These are phyloP conservation scores for Mycena indigotica DNA, from an alignment of 768 basidiomycete species.

Conservation along the genomic window DNA sequence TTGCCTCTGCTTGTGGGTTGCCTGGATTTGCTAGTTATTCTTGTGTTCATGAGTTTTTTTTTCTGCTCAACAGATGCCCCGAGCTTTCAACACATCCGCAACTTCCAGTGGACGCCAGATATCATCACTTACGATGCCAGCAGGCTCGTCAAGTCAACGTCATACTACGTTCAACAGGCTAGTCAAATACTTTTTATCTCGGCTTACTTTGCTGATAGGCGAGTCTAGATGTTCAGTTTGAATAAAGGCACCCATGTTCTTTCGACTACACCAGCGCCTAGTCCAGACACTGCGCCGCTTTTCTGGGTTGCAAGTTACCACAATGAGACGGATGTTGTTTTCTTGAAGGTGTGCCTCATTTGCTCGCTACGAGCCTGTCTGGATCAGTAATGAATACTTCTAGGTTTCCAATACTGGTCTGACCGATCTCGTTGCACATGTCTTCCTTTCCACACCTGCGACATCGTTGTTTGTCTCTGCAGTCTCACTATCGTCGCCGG, in stretches of 20 bases:
- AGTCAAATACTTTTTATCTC: neutral
- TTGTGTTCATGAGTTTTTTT: neutral
- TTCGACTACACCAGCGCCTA: constrained; percentile 30
- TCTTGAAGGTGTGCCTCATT: constrained; percentile 32
- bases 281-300: constrained; percentile 31
- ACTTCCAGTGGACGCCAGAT: constrained; percentile 43
- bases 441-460: constrained; percentile 33
- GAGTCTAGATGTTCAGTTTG: constrained; percentile 39
- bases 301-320: constrained; percentile 39
- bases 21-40: no score
- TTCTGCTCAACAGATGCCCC: constrained; percentile 28
- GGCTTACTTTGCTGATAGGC: neutral
- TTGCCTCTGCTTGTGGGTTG: constrained; percentile 53
- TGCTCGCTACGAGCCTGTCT: neutral
- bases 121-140: constrained; percentile 41
- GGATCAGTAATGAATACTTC: neutral
- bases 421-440: constrained; percentile 34
- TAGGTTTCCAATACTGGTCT: constrained; percentile 36
- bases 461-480: constrained; percentile 27
- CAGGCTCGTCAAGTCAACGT: constrained; percentile 36
- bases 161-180: constrained; percentile 43
- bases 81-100: constrained; percentile 38
- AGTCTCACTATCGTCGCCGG: constrained; percentile 30
- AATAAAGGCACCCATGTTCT: constrained; percentile 39
- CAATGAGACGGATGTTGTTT: constrained; percentile 36